phyloP scores from a whole-genome alignment of 495 filamentous ascomycete species.

The Penicillium simplicissimum region DNA sequence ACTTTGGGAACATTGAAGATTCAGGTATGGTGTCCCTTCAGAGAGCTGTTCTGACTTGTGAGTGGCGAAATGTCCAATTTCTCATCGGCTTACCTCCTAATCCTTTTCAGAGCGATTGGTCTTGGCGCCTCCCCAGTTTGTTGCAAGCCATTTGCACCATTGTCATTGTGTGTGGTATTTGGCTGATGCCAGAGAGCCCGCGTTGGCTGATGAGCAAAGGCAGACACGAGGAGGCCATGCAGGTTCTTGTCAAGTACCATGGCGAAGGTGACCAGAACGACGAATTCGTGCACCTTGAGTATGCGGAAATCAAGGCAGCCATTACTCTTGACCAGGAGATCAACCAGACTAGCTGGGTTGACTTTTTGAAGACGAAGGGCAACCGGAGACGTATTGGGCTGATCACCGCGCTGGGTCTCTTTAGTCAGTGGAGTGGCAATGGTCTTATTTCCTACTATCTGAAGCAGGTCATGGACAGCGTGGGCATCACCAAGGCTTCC shows the following conservation, averaged over 20 bases:
- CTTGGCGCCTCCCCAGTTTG: constrained; percentile 46
- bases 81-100: background rate
- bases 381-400: constrained; percentile 59
- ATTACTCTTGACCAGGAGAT: constrained; percentile 49
- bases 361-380: constrained; percentile 57
- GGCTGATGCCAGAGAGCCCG: constrained; percentile 44
- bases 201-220: constrained; percentile 49
- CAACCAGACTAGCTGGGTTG: constrained; percentile 58
- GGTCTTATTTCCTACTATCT: constrained; percentile 45
- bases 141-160: constrained; percentile 36
- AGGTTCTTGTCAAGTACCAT: constrained; percentile 54
- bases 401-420: constrained; percentile 58
- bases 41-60: background rate
- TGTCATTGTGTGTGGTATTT: constrained; percentile 41
- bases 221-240: constrained; percentile 52
- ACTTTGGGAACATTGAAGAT: constrained; percentile 18
- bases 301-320: constrained; percentile 57
- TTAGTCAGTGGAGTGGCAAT: constrained; percentile 49
- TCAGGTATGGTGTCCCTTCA: constrained; percentile 9
- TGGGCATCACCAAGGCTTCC: constrained; percentile 42
- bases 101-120: constrained; percentile 28
- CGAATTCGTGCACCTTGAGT: constrained; percentile 55
- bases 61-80: too few species aligned
- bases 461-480: constrained; percentile 35
- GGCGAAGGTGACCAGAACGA: constrained; percentile 52